Evolutionary conservation across 2,329 filamentous ascomycete species (phyloP).

Genomic region (Sphaerostilbella broomeana): DNA sequence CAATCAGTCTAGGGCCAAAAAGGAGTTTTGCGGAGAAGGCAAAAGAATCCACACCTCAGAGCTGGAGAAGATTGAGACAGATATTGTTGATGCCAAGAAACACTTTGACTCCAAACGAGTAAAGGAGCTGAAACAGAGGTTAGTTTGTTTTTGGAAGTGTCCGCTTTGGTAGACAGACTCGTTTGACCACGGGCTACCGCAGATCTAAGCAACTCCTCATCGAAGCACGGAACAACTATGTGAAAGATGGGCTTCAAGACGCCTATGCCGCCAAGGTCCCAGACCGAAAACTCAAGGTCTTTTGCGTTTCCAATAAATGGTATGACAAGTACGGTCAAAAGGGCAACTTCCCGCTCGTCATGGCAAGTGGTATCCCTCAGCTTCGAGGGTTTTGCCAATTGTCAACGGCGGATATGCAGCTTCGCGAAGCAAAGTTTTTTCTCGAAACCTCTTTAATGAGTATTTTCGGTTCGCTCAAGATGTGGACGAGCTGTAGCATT

Average conservation of each 20-base stretch:
- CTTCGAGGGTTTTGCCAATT: constrained; percentile 28
- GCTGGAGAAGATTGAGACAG: constrained; percentile 22
- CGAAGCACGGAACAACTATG: constrained; percentile 24
- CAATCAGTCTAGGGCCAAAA: constrained; percentile 20
- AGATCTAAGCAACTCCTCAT: constrained; percentile 25
- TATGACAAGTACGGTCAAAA: constrained; percentile 28
- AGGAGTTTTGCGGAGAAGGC: constrained; percentile 22
- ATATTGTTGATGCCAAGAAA: constrained; percentile 21
- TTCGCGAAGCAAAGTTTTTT: constrained; percentile 25
- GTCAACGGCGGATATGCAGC: constrained; percentile 27
- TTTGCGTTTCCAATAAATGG: constrained; percentile 30
- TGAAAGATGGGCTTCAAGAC: constrained; percentile 21
- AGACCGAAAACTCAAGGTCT: constrained; percentile 23
- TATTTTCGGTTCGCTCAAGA: constrained; percentile 23
- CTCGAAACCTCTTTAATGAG: constrained; percentile 21
- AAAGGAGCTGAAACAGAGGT: constrained; percentile 21
- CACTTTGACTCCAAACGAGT: constrained; percentile 17
- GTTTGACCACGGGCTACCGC: not conserved
- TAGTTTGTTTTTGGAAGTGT: not conserved
- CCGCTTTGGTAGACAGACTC: not conserved
- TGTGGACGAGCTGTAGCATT: constrained; percentile 15
- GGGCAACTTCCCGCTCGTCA: constrained; percentile 22
- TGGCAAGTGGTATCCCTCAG: constrained; percentile 26
- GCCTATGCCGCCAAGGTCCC: constrained; percentile 22
- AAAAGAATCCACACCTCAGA: constrained; percentile 16